A percentile compares a stretch with the other conserved stretches of the same genome.
These are phyloP conservation scores for Botrytis sinoallii DNA, from an alignment of 2,329 filamentous ascomycete species.

Conservation along the genomic window DNA sequence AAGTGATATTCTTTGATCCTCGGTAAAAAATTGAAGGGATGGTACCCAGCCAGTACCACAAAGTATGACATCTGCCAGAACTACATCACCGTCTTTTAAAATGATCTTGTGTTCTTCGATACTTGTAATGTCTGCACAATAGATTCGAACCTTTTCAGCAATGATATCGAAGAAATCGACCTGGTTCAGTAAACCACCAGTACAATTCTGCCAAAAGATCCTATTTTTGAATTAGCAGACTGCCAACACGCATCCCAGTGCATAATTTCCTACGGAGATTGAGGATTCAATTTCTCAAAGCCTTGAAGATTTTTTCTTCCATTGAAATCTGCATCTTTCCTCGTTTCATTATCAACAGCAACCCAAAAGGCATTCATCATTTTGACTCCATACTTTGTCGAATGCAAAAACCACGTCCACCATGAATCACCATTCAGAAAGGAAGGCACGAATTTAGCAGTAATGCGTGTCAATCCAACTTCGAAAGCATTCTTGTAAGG, in stretches of 20 bases:
- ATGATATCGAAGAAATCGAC: conserved; percentile 32
- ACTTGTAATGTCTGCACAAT: not conserved
- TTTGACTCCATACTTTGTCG: conserved; percentile 24
- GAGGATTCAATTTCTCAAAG: conserved; percentile 31
- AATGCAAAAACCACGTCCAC: conserved; percentile 24
- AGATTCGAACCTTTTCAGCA: conserved; percentile 24
- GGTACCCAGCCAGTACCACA: not conserved
- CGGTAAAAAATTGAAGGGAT: not conserved
- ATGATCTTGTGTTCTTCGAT: not conserved
- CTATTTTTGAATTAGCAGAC: conserved; percentile 20
- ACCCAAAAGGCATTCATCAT: conserved; percentile 28
- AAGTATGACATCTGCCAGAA: not conserved
- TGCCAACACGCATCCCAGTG: not conserved
- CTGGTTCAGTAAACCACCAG: conserved; percentile 33
- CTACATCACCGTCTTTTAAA: not conserved
- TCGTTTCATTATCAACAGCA: conserved; percentile 27
- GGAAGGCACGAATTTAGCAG: conserved; percentile 19
- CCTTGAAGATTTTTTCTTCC: conserved; percentile 29
- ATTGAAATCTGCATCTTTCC: conserved; percentile 30
- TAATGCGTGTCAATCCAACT: conserved; percentile 21
- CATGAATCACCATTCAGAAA: conserved; percentile 22
- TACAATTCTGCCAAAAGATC: conserved; percentile 34
- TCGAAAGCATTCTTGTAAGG: conserved; percentile 24
- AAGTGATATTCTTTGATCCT: not conserved
- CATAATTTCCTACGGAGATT: conserved; percentile 28